phyloP scores from a whole-genome alignment of 306 rosid genomes.

The Vicia faba region DNA sequence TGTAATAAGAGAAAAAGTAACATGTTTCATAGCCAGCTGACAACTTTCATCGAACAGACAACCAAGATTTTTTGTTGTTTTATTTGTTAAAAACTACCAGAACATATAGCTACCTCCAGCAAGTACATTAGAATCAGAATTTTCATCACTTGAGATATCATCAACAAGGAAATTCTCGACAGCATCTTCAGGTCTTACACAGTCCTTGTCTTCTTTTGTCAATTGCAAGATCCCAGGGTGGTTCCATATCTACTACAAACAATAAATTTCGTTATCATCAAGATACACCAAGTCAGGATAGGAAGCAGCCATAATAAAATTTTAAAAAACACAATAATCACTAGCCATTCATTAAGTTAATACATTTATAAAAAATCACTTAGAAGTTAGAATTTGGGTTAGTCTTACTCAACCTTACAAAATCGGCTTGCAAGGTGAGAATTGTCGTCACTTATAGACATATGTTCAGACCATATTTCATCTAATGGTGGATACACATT shows the following conservation, averaged over 20 bases:
- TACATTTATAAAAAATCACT: background rate
- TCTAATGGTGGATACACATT: too few relatives aligned
- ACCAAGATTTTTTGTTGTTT: background rate
- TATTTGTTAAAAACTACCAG: constrained; percentile 9
- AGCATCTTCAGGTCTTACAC: constrained; percentile 68
- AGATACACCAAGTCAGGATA: constrained; percentile 25
- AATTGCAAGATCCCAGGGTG: constrained; percentile 99
- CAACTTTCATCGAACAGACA: constrained; percentile 18
- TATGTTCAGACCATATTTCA: too few relatives aligned
- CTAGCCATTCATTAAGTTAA: constrained; percentile 20
- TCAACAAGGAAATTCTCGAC: constrained; percentile 90
- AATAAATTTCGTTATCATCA: constrained; percentile 39
- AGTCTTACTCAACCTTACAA: too few relatives aligned
- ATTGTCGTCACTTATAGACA: too few relatives aligned
- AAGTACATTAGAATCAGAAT: constrained; percentile 67
- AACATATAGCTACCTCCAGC: constrained; percentile 61
- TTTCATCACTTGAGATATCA: constrained; percentile 94
- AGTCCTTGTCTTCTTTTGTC: constrained; percentile 74
- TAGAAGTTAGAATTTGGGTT: too few relatives aligned
- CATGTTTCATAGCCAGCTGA: constrained; percentile 22
- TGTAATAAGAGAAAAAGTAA: constrained; percentile 14
- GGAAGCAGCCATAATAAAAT: constrained; percentile 32
- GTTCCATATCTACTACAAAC: constrained; percentile 85
- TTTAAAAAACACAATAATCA: constrained; percentile 24
- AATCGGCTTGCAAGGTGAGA: too few relatives aligned